Percentiles rank a stretch among this genome's conserved stretches.
These are phyloP conservation scores for Fusarium paranaense DNA, from an alignment of 2,329 filamentous ascomycete genomes.

Conservation along the genomic window DNA sequence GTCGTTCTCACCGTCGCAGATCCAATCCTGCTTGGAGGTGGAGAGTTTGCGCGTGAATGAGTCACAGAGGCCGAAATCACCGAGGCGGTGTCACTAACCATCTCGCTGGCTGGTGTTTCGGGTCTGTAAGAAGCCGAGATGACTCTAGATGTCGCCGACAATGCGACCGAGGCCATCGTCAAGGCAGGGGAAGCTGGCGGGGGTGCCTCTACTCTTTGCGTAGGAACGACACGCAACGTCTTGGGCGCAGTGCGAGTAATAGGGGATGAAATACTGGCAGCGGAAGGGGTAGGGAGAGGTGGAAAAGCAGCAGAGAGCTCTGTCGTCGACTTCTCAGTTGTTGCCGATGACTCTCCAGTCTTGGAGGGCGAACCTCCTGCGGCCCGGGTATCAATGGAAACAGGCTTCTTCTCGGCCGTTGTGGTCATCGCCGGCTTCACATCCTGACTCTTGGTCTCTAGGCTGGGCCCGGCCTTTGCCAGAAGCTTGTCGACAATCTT, in stretches of 20 bases:
- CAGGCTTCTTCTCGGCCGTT: conserved; percentile 46
- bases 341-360: conserved; percentile 43
- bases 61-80: conserved; percentile 78
- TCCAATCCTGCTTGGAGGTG: conserved; percentile 73
- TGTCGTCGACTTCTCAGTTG: conserved; percentile 48
- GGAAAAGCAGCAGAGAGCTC: conserved; percentile 59
- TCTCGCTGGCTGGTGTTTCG: conserved; percentile 79
- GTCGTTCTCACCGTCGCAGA: conserved; percentile 75
- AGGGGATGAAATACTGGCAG: conserved; percentile 61
- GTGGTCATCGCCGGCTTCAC: conserved; percentile 19
- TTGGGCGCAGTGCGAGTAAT: conserved; percentile 66
- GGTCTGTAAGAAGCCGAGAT: conserved; percentile 62
- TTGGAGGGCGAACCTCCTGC: conserved; percentile 52
- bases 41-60: conserved; percentile 76
- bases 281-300: conserved; percentile 61
- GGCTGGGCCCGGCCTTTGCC: conserved; percentile 29
- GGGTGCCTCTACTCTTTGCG: conserved; percentile 70
- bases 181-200: conserved; percentile 50
- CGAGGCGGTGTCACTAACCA: conserved; percentile 81
- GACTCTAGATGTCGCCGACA: conserved; percentile 46
- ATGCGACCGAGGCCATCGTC: conserved; percentile 46
- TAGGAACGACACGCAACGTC: conserved; percentile 77
- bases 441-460: conserved; percentile 32
- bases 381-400: conserved; percentile 62
- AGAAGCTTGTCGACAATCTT: conserved; percentile 44